Evolutionary conservation across 2,329 filamentous ascomycete species (phyloP).

Genomic region (Epichloe scottii): DNA sequence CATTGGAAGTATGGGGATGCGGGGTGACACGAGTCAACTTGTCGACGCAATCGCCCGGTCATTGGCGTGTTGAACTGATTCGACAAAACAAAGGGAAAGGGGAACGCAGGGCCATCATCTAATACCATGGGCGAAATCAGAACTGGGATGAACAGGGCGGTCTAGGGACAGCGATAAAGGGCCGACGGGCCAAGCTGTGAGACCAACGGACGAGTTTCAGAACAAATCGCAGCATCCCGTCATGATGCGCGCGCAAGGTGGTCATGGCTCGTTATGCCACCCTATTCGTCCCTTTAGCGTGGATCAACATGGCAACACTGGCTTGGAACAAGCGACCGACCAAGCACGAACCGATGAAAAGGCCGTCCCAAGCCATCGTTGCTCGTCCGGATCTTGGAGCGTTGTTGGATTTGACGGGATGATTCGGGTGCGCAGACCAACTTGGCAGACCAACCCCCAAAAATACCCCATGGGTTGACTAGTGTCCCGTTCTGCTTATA

Average conservation of each 20-base stretch:
- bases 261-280: background rate
- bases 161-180: background rate
- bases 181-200: conserved; percentile 2
- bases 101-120: too few species aligned
- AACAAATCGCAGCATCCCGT: background rate
- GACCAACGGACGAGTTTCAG: background rate
- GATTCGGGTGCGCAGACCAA: background rate
- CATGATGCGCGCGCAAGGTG: background rate
- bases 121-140: background rate
- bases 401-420: background rate
- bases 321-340: background rate
- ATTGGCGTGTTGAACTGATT: too few species aligned
- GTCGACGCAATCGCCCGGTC: too few species aligned
- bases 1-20: background rate
- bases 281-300: background rate
- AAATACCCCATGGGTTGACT: too few species aligned
- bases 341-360: background rate
- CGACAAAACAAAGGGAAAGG: background rate
- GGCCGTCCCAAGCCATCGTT: background rate
- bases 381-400: background rate
- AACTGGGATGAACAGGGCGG: background rate
- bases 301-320: background rate
- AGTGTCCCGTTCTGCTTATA: too few species aligned
- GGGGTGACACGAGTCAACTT: too few species aligned
- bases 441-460: too few species aligned